A percentile compares a stretch with the other conserved stretches of the same genome.
These are phyloP conservation scores for Lathyrus sativus DNA, from an alignment of 306 rosid species.

Conservation along the genomic window DNA sequence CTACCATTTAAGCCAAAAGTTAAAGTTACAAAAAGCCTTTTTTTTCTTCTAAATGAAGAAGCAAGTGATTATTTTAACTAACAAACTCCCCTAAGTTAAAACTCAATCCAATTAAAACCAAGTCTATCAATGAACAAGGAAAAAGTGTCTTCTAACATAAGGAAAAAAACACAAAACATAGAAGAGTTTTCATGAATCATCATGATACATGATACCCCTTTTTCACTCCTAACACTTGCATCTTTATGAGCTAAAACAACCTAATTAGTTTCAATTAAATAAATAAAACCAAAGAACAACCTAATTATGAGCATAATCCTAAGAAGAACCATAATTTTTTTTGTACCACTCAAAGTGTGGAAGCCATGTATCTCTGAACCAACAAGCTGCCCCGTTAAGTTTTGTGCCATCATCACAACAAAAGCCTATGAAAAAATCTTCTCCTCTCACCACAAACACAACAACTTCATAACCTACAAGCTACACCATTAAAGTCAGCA, in stretches of 20 bases:
- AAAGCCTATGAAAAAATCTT: conserved; percentile 41
- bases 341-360: conserved; percentile 72
- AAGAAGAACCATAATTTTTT: not conserved
- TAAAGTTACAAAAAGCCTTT: not conserved
- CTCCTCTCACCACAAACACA: conserved; percentile 33
- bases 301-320: conserved; percentile 15
- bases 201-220: not conserved
- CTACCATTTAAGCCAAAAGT: conserved; percentile 19
- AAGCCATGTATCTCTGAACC: conserved; percentile 95
- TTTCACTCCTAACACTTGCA: conserved; percentile 1
- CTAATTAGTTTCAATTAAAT: not conserved
- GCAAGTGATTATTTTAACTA: too few species aligned
- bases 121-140: not conserved
- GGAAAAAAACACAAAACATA: not conserved
- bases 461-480: conserved; percentile 27
- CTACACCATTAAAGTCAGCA: conserved; percentile 18
- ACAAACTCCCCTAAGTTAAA: too few species aligned
- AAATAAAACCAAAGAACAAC: not conserved
- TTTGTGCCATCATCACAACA: conserved; percentile 39
- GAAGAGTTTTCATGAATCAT: not conserved
- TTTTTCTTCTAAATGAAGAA: too few species aligned
- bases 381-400: conserved; percentile 58
- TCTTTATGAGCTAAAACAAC: not conserved
- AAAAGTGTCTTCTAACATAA: not conserved
- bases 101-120: not conserved